Evolutionary conservation across 2,329 filamentous ascomycete species (phyloP).

Genomic region (Pseudopithomyces chartarum): DNA sequence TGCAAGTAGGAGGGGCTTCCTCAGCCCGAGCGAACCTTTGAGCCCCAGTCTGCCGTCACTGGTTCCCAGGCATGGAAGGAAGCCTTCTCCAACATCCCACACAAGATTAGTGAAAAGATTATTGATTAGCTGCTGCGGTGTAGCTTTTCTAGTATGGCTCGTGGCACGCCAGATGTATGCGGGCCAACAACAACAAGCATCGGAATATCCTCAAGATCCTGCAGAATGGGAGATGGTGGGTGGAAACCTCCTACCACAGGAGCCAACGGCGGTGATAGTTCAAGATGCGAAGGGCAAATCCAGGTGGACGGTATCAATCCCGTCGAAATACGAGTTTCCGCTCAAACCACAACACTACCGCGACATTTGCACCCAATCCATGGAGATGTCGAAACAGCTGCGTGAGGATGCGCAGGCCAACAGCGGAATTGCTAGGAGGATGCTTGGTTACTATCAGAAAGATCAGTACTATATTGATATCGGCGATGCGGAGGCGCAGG

Average conservation of each 20-base stretch:
- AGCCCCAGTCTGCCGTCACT: constrained; percentile 74
- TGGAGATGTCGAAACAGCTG: constrained; percentile 64
- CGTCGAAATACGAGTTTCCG: constrained; percentile 68
- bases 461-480: constrained; percentile 78
- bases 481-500: constrained; percentile 68
- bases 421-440: constrained; percentile 33
- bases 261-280: constrained; percentile 74
- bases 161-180: constrained; percentile 42
- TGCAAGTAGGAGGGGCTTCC: constrained; percentile 57
- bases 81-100: constrained; percentile 58
- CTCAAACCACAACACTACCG: constrained; percentile 68
- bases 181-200: constrained; percentile 19
- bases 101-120: constrained; percentile 62
- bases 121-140: constrained; percentile 58
- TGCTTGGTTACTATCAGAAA: constrained; percentile 61
- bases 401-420: constrained; percentile 36
- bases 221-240: constrained; percentile 70
- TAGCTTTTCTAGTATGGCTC: constrained; percentile 58
- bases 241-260: constrained; percentile 68
- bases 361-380: constrained; percentile 71
- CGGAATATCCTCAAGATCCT: constrained; percentile 25
- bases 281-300: constrained; percentile 67
- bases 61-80: constrained; percentile 68
- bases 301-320: constrained; percentile 84
- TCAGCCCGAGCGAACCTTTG: constrained; percentile 71